Evolutionary conservation across 345 rosid genomes (phyloP).

Genomic region (Conringia planisiliqua): DNA sequence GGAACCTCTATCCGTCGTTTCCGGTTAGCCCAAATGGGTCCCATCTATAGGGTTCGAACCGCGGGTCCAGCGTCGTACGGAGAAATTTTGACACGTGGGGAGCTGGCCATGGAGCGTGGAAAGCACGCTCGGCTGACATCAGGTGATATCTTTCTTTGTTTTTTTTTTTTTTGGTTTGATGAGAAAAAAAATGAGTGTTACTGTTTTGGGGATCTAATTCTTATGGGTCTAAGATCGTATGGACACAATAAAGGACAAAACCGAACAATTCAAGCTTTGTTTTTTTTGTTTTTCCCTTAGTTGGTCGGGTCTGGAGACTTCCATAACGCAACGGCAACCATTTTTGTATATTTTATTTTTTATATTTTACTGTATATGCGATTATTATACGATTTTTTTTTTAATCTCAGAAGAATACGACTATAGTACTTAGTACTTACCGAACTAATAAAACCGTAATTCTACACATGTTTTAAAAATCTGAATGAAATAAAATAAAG

Average conservation of each 20-base stretch:
- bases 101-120: neutral
- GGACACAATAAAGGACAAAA: conserved; percentile 2
- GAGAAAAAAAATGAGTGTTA: conserved; percentile 8
- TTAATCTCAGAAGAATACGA: too few species aligned
- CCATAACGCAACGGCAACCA: neutral
- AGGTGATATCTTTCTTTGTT: neutral
- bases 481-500: too few species aligned
- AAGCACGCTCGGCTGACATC: conserved; percentile 12
- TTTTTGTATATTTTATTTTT: neutral
- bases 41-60: neutral
- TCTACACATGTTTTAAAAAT: too few species aligned
- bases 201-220: conserved; percentile 2
- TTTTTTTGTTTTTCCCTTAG: neutral
- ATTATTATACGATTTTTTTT: neutral
- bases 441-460: too few species aligned
- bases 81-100: conserved; percentile 1
- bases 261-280: neutral
- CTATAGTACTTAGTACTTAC: too few species aligned
- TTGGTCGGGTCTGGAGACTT: conserved; percentile 26
- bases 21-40: conserved; percentile 16
- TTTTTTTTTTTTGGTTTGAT: neutral
- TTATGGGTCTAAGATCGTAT: neutral
- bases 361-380: neutral
- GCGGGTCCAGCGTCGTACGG: neutral
- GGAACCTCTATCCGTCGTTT: conserved; percentile 22